A percentile compares a stretch with the other conserved stretches of the same genome.
These are phyloP conservation scores for Fraxinus greggii DNA, from an alignment of 305 asterid species.

Conservation along the genomic window DNA sequence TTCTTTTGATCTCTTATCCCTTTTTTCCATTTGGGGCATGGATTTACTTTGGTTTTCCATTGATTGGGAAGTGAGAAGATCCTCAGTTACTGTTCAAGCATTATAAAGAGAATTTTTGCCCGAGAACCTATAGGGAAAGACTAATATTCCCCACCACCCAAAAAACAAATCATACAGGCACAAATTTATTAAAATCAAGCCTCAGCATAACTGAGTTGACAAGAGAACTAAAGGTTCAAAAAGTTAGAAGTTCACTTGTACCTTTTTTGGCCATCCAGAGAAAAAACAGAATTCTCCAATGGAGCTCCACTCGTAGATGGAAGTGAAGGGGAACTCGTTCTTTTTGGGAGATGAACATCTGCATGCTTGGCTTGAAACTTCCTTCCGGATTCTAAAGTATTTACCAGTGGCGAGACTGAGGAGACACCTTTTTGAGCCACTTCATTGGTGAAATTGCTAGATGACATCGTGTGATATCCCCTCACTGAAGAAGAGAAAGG, in stretches of 20 bases:
- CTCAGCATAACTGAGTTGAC: constrained; percentile 18
- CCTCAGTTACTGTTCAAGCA: background rate
- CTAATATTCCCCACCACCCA: background rate
- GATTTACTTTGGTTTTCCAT: background rate
- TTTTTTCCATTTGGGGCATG: background rate
- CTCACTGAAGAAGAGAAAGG: constrained; percentile 36
- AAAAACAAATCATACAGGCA: background rate
- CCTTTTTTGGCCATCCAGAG: constrained; percentile 47
- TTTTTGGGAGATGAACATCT: constrained; percentile 54
- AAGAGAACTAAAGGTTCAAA: constrained; percentile 12
- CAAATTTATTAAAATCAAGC: background rate
- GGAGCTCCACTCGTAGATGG: constrained; percentile 38
- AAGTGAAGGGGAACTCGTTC: constrained; percentile 71
- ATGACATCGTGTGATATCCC: constrained; percentile 42
- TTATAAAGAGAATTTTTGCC: background rate
- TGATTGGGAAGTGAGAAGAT: background rate
- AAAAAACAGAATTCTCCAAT: constrained; percentile 31
- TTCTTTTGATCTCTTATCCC: background rate
- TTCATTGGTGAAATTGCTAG: constrained; percentile 33
- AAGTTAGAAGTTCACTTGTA: constrained; percentile 30
- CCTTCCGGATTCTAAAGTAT: constrained; percentile 42
- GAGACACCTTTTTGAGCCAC: constrained; percentile 37
- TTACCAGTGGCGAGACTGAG: constrained; percentile 30
- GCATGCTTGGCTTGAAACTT: constrained; percentile 42
- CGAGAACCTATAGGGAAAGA: background rate